Evolutionary conservation across 2,329 filamentous ascomycete genomes (phyloP).

Genomic region (Blumeriella jaapii): DNA sequence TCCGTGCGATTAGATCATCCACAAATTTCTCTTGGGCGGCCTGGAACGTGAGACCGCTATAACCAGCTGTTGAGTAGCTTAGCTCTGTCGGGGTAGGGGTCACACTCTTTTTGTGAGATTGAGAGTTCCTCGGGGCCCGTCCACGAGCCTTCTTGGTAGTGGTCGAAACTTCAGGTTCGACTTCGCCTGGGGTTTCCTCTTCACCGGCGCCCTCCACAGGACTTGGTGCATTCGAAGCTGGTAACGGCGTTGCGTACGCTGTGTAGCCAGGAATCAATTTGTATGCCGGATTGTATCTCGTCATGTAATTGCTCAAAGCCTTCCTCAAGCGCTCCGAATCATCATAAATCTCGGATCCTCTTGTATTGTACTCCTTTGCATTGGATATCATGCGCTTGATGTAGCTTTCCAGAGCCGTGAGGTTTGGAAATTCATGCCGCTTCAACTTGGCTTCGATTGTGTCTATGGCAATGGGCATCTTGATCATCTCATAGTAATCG

Average conservation of each 20-base stretch:
- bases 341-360: conserved; percentile 60
- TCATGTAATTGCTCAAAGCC: conserved; percentile 79
- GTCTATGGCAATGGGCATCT: conserved; percentile 67
- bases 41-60: conserved; percentile 66
- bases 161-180: conserved; percentile 14
- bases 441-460: conserved; percentile 66
- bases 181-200: conserved; percentile 23
- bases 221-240: conserved; percentile 32
- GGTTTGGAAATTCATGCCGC: conserved; percentile 52
- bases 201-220: conserved; percentile 30
- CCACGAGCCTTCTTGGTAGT: conserved; percentile 18
- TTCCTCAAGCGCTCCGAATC: conserved; percentile 83
- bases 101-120: conserved; percentile 27
- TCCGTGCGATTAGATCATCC: conserved; percentile 56
- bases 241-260: conserved; percentile 60
- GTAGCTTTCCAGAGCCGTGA: conserved; percentile 71
- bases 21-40: conserved; percentile 80
- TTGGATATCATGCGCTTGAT: conserved; percentile 82
- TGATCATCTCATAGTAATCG: conserved; percentile 68
- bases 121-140: conserved; percentile 18
- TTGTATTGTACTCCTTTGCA: conserved; percentile 73
- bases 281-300: conserved; percentile 76
- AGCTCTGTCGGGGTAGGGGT: conserved; percentile 37
- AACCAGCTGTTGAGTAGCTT: conserved; percentile 45
- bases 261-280: conserved; percentile 50